Evolutionary conservation across 2,329 filamentous ascomycete species (phyloP), one percentile per base, ranked within the genome.

Genomic region (Camillea tinctor): DNA sequence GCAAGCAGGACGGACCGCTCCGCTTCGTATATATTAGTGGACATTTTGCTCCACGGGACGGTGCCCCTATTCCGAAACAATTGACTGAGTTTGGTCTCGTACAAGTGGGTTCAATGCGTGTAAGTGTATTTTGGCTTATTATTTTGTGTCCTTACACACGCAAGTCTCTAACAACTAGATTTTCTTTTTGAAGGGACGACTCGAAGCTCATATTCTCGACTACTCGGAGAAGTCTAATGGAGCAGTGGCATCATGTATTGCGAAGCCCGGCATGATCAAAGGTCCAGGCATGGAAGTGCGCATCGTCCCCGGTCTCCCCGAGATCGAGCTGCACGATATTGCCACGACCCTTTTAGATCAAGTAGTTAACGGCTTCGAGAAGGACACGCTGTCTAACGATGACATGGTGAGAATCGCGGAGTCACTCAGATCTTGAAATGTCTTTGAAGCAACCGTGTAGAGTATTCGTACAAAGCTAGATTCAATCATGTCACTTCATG

Each of bases 21-120:
- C 71, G 72, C 2, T 78, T 77, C 58, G 53, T 77, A 13, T 77
- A 77, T 62, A 69, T 73, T n/a, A 76, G 73, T 53, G 74, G 72
- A 6, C 52, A 52, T 20, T 52, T 26, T 26, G 24, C 24, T 9
- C 49, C 22, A 52, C 61, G 19, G 21, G 26, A 22, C 56, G 56
- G 9, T 21, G 24, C 52, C 54, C 13, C 24, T 58, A 13, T 55
- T 17, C 52, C 17, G 56, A 44, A 49, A 13, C 57, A 7, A 68
- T 57, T 71, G 19, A 51, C 50, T 1, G 62, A 74, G 26, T 73
- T 73, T 51, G 52, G 17, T 26, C 57, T 73, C 23, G 67, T 74
- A 69, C 64, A 73, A 19, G 74, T 74, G 61, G 19, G 23, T 59
- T 50, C 13, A 22, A 24, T 19, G 13, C n/a, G n/a, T 4, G 17